Percentiles rank a stretch among this genome's conserved stretches.
phyloP scores from a whole-genome alignment of 2,329 filamentous ascomycete species.

The Tothia fuscella region DNA sequence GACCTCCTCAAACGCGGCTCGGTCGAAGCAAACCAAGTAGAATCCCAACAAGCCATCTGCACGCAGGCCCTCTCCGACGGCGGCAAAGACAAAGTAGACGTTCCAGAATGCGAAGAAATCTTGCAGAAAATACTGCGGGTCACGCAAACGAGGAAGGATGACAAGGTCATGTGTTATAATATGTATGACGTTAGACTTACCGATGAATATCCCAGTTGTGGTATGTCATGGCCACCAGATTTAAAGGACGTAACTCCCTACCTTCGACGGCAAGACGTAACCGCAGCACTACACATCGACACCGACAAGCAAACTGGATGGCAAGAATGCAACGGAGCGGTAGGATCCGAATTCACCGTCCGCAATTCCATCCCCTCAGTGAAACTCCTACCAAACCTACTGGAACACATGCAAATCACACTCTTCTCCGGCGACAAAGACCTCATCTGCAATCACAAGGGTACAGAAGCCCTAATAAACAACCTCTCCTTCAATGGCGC shows the following conservation, averaged over 20 bases:
- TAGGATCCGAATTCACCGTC: constrained; percentile 59
- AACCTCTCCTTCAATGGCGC: constrained; percentile 87
- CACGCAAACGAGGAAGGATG: constrained; percentile 36
- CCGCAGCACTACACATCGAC: constrained; percentile 70
- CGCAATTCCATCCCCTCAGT: constrained; percentile 61
- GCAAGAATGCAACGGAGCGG: constrained; percentile 77
- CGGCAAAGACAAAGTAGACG: constrained; percentile 52
- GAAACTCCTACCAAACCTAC: constrained; percentile 61
- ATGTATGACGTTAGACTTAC: constrained; percentile 93
- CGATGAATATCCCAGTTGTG: constrained; percentile 72
- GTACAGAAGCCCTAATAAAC: constrained; percentile 81
- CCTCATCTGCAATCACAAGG: constrained; percentile 92
- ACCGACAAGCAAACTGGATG: constrained; percentile 74
- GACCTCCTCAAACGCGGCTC: constrained; percentile 59
- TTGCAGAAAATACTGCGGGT: constrained; percentile 58
- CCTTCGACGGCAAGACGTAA: constrained; percentile 69
- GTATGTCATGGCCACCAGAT: constrained; percentile 97
- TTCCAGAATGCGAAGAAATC: constrained; percentile 61
- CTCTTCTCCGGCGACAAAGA: constrained; percentile 92
- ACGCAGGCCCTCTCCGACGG: constrained; percentile 47
- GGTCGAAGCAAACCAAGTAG: constrained; percentile 50
- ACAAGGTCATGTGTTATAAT: constrained; percentile 56
- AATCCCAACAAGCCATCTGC: constrained; percentile 59
- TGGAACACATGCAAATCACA: constrained; percentile 65
- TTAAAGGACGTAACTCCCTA: constrained; percentile 68